A percentile compares a stretch with the other conserved stretches of the same genome.
phyloP scores from a whole-genome alignment of 1,284 basidiomycete genomes.

The Hemileia vastatrix region DNA sequence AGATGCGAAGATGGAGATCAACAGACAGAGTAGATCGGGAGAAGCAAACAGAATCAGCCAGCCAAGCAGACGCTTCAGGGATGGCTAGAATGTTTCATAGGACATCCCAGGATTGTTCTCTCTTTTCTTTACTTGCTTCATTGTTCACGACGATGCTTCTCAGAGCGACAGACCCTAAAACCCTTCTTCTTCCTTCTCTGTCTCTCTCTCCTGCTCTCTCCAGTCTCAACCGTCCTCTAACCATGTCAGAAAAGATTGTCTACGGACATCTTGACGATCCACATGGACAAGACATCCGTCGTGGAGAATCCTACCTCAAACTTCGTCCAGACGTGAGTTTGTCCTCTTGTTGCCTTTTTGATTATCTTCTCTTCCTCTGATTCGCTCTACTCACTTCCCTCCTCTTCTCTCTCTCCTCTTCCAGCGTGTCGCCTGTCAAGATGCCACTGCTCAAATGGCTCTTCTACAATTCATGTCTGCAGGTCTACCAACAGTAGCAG shows the following conservation, averaged over 20 bases:
- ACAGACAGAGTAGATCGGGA: neutral
- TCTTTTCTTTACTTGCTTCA: constrained; percentile 1
- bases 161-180: neutral
- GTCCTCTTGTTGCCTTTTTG: constrained; percentile 6
- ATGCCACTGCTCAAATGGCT: constrained; percentile 98
- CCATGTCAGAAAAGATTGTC: constrained; percentile 93
- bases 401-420: neutral
- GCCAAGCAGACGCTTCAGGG: too few species aligned
- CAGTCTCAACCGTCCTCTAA: constrained; percentile 83
- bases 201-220: too few species aligned
- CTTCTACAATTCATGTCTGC: constrained; percentile 99
- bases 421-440: constrained; percentile 97
- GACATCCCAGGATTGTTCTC: neutral
- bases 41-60: neutral
- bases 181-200: neutral
- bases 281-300: constrained; percentile 70
- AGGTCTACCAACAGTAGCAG: constrained; percentile 91
- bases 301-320: constrained; percentile 86
- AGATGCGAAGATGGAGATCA: too few species aligned
- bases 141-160: constrained; percentile 2
- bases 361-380: constrained; percentile 22
- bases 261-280: constrained; percentile 96
- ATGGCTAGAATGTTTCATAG: too few species aligned
- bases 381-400: neutral
- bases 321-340: constrained; percentile 81